Percentiles rank a stretch among this genome's conserved stretches.
Evolutionary conservation across 805 yeast species (phyloP).

Genomic region (Candida insectorum): DNA sequence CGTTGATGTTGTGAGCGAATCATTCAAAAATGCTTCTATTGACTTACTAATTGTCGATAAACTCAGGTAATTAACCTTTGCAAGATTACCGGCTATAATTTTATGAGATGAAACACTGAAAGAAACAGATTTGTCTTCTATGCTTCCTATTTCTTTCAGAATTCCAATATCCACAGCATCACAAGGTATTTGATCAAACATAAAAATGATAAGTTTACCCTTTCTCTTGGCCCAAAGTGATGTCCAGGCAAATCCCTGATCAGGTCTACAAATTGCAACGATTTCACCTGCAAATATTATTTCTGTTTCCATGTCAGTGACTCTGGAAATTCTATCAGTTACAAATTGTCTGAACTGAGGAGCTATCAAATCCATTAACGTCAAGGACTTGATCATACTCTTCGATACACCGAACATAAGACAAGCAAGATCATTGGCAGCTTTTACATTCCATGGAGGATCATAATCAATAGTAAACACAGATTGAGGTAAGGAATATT

Average conservation of each 20-base stretch:
- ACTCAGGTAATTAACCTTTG: constrained; percentile 10
- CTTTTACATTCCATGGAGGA: constrained; percentile 76
- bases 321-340: constrained; percentile 38
- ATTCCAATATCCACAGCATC: constrained; percentile 57
- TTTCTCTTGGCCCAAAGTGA: constrained; percentile 86
- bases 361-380: constrained; percentile 73
- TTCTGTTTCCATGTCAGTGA: constrained; percentile 23
- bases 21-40: constrained; percentile 14
- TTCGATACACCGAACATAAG: constrained; percentile 79
- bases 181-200: constrained; percentile 77
- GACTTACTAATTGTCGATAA: constrained; percentile 25
- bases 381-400: constrained; percentile 54
- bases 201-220: constrained; percentile 69
- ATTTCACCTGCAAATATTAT: constrained; percentile 80
- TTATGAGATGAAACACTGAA: constrained; percentile 20
- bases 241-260: constrained; percentile 69
- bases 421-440: constrained; percentile 88
- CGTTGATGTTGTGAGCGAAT: neutral
- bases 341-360: constrained; percentile 74
- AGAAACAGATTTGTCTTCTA: too few relatives aligned
- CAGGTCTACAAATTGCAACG: constrained; percentile 69
- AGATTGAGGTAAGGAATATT: constrained; percentile 74
- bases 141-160: constrained; percentile 14
- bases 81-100: constrained; percentile 32
- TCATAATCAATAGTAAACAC: constrained; percentile 74